Conservation (phyloP, 148 eudicot genomes). For the Selenicereus undatus region DNA sequence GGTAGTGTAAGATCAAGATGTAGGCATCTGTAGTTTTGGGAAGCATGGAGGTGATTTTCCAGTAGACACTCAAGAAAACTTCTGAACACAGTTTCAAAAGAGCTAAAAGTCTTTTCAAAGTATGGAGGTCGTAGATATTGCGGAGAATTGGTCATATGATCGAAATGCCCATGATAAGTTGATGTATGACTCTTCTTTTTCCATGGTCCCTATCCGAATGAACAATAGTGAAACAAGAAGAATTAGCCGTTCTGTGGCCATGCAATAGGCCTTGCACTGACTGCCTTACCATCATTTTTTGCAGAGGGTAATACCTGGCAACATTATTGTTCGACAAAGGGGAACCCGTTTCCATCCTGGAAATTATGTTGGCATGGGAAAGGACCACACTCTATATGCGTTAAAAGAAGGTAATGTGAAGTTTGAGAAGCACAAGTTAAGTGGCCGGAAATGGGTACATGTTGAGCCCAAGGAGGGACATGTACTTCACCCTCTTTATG, state of each 20-base stretch:
- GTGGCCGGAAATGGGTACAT: conserved; percentile 85
- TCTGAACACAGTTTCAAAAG: background rate
- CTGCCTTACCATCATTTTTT: conserved; percentile 1
- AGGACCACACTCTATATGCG: conserved; percentile 83
- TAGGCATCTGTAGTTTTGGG: too few species aligned
- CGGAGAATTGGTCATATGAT: background rate
- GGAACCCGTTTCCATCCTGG: conserved; percentile 86
- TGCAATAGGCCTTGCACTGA: background rate
- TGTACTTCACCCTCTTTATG: conserved; percentile 68
- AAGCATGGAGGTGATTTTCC: background rate
- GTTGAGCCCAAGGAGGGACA: conserved; percentile 88
- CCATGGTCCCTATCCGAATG: background rate
- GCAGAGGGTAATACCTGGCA: conserved; percentile 85
- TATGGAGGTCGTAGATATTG: too few species aligned
- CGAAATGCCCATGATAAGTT: background rate
- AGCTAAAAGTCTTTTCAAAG: too few species aligned
- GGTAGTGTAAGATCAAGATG: background rate
- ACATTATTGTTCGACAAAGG: conserved; percentile 76
- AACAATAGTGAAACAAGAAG: background rate
- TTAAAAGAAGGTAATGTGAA: conserved; percentile 77
- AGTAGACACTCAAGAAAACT: background rate
- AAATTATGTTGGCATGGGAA: conserved; percentile 86
- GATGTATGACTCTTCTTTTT: background rate
- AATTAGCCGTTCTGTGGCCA: background rate
- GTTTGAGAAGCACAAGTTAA: conserved; percentile 74